Evolutionary conservation across 305 asterid species (phyloP).

Genomic region (Fraxinus velutina): DNA sequence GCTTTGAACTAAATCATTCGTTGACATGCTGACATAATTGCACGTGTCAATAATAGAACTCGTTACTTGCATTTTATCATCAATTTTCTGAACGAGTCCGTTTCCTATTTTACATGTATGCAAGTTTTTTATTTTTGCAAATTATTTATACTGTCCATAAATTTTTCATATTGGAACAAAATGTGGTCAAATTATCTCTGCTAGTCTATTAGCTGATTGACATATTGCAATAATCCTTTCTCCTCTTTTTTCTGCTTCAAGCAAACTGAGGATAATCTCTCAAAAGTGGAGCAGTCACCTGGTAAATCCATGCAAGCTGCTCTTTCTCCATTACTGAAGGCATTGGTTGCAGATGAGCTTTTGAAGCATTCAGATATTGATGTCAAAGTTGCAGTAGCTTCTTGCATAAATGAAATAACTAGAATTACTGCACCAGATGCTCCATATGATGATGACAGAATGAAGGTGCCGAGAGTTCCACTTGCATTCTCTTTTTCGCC

Average conservation of each 20-base stretch:
- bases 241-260: slow-evolving; percentile 24
- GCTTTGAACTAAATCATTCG: background rate
- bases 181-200: slow-evolving; percentile 8
- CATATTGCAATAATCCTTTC: slow-evolving; percentile 1
- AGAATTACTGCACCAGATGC: slow-evolving; percentile 91
- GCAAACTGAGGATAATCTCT: slow-evolving; percentile 56
- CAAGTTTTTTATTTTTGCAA: background rate
- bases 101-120: background rate
- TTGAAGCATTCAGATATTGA: slow-evolving; percentile 68
- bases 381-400: slow-evolving; percentile 81
- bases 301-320: slow-evolving; percentile 60
- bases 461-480: slow-evolving; percentile 57
- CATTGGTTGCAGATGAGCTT: slow-evolving; percentile 58
- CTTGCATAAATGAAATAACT: slow-evolving; percentile 88
- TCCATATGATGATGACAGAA: slow-evolving; percentile 67
- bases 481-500: background rate
- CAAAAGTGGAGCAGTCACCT: slow-evolving; percentile 93
- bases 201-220: background rate
- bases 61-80: background rate
- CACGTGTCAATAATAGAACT: background rate
- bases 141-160: background rate
- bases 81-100: background rate
- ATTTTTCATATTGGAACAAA: slow-evolving; percentile 5
- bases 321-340: slow-evolving; percentile 56
- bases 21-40: background rate